Conservation (phyloP, 225 moss, liverwort and hornwort genomes). For the Pseudisothecium myosuroides region DNA sequence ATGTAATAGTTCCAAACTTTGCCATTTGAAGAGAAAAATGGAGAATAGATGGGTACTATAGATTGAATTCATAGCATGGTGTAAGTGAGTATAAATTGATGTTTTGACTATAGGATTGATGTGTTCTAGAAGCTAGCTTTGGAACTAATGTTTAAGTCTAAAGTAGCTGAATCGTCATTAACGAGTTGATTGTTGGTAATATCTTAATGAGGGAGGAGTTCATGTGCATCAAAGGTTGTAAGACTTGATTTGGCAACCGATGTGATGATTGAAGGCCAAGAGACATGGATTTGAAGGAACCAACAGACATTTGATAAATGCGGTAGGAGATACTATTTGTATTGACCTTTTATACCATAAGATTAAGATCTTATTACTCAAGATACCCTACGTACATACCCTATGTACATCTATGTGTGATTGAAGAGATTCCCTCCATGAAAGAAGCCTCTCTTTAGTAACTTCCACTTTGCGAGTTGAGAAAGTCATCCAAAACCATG, state of each 20-base stretch:
- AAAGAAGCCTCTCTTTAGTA: too few relatives aligned
- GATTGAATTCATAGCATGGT: accelerated
- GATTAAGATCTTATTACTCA: neutral
- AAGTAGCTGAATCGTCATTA: neutral
- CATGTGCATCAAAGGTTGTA: neutral
- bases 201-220: neutral
- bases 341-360: neutral
- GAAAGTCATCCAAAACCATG: too few relatives aligned
- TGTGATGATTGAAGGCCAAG: neutral
- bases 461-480: too few relatives aligned
- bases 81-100: neutral
- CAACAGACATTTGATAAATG: neutral
- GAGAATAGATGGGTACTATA: too few relatives aligned
- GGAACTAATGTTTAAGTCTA: too few relatives aligned
- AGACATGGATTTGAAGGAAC: neutral
- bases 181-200: neutral
- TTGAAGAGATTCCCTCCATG: too few relatives aligned
- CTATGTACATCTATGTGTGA: too few relatives aligned
- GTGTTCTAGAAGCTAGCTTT: neutral
- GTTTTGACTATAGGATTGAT: neutral
- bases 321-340: neutral
- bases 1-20: neutral
- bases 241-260: neutral
- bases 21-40: neutral
- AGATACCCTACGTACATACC: too few relatives aligned